phyloP scores from a whole-genome alignment of 768 basidiomycete species.

The Lactarius sanguifluus region DNA sequence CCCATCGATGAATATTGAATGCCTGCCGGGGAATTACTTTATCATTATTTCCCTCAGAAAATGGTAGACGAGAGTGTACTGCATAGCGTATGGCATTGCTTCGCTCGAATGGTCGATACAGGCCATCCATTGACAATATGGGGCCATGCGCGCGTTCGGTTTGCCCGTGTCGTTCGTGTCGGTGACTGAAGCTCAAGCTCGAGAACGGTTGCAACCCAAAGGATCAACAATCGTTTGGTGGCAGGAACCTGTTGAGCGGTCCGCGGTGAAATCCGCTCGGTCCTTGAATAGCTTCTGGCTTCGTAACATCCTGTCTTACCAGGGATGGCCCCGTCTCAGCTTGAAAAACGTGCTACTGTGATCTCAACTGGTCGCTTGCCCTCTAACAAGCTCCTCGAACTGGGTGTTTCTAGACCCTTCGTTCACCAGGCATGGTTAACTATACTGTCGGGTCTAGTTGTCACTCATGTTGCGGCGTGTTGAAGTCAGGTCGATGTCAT shows the following conservation, averaged over 20 bases:
- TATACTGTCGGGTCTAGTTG: neutral
- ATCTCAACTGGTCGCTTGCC: slow-evolving; percentile 27
- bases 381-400: slow-evolving; percentile 18
- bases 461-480: slow-evolving; percentile 4
- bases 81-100: no score
- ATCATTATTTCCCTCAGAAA: neutral
- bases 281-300: neutral
- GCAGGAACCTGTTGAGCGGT: neutral
- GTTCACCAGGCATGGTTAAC: slow-evolving; percentile 28
- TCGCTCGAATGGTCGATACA: no score
- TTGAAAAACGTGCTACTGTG: slow-evolving; percentile 24
- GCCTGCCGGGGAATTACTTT: neutral
- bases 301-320: neutral
- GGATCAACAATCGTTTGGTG: no score
- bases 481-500: slow-evolving; percentile 58
- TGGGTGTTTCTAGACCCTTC: slow-evolving; percentile 22
- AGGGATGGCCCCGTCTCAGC: slow-evolving; percentile 15
- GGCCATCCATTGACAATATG: no score
- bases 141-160: no score
- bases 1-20: neutral
- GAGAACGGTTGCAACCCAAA: no score
- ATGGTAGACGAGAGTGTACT: neutral
- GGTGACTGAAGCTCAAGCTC: no score
- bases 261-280: neutral
- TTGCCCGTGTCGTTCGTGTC: no score